Evolutionary conservation across 495 filamentous ascomycete genomes (phyloP), one percentile per base, ranked within the genome.

Genomic region (Neurospora sp.): DNA sequence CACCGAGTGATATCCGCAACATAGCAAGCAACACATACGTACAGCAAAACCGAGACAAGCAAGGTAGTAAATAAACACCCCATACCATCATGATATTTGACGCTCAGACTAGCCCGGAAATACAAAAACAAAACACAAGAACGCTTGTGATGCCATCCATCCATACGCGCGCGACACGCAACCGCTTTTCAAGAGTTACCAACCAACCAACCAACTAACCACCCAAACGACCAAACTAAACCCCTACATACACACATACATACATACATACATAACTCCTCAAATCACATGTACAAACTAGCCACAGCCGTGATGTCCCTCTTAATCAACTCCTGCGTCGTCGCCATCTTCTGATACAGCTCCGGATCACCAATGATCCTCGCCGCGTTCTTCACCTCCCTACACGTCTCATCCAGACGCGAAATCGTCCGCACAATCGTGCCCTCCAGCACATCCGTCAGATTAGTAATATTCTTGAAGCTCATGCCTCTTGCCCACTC

Each of bases 401-500:
- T 86, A 79, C 96, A 99, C 8, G 94, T 96, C 88, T 99, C 96
- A 76, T 99, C 96, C 68, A 99, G 83, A 40, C 96, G 85, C 31
- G 92, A 94, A 72, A 99, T 97, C 12, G 93, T 93, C 38, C 96
- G 84, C 27, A 99, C 96, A 81, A 99, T 97, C 0, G 94, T 97
- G 0, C 96, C 96, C 79, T 99, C 96, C 76, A 98, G 88, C 68
- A 99, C 95, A 78, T 99, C 96, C 38, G 96, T 99, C 71, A 99
- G 84, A 73, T 97, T 93, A 1, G 94, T 98, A 76, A 99, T 99
- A 70, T 96, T 94, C 81, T 94, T 97, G 87, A 99, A 99, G 40
- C 92, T 92, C 94, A 98, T 97, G 27, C 96, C 96, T 72, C 92
- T 87, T 2, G 96, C 96, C 96, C 96, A 99, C 83, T 99, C 96